phyloP scores from a whole-genome alignment of 805 yeast genomes.

The Cyberlindnera euphorbiiphila region DNA sequence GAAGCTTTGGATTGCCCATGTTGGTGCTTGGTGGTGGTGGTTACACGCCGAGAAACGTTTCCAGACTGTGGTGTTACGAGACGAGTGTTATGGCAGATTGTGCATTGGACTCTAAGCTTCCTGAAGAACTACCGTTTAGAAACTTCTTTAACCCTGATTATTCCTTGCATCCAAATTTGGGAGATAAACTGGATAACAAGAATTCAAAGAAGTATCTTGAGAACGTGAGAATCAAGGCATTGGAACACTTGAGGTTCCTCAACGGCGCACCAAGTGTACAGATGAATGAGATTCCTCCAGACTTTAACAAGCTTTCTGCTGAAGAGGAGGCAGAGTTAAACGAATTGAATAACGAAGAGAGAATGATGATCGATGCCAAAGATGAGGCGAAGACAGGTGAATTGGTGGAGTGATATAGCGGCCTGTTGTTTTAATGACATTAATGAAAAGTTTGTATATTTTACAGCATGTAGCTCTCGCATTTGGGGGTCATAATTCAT shows the following conservation, averaged over 20 bases:
- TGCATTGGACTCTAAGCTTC: slow-evolving; percentile 55
- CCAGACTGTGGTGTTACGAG: slow-evolving; percentile 94
- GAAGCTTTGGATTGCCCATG: slow-evolving; percentile 86
- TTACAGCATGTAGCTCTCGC: no score
- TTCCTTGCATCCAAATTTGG: slow-evolving; percentile 79
- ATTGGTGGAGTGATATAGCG: slow-evolving; percentile 20
- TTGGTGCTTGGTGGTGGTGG: slow-evolving; percentile 97
- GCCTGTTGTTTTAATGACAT: background rate
- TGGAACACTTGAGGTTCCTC: slow-evolving; percentile 76
- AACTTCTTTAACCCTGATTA: slow-evolving; percentile 76
- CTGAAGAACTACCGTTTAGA: slow-evolving; percentile 52
- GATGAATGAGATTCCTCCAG: slow-evolving; percentile 87
- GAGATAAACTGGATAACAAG: slow-evolving; percentile 78
- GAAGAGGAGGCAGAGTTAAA: slow-evolving; percentile 41
- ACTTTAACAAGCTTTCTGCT: slow-evolving; percentile 26
- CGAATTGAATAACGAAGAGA: slow-evolving; percentile 33
- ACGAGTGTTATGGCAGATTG: slow-evolving; percentile 75
- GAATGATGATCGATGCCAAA: slow-evolving; percentile 31
- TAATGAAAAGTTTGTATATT: no score
- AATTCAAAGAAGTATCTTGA: slow-evolving; percentile 82
- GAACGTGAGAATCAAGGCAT: slow-evolving; percentile 63
- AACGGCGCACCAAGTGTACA: slow-evolving; percentile 94
- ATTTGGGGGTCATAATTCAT: no score
- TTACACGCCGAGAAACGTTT: slow-evolving; percentile 92
- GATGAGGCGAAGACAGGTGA: slow-evolving; percentile 38